A percentile compares a stretch with the other conserved stretches of the same genome.
These are phyloP conservation scores for Daphne laureola DNA, from an alignment of 441 rosid genomes.

Conservation along the genomic window DNA sequence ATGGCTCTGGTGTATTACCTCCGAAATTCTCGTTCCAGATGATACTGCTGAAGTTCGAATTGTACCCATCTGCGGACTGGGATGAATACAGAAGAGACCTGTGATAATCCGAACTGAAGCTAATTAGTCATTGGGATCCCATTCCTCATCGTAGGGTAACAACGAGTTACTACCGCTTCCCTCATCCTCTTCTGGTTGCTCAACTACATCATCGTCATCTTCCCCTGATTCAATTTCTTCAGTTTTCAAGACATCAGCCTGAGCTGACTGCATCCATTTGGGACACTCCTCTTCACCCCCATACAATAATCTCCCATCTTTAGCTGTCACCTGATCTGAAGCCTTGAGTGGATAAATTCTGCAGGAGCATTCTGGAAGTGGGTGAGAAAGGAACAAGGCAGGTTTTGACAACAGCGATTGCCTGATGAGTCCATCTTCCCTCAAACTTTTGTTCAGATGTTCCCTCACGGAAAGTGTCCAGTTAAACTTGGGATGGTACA, in stretches of 20 bases:
- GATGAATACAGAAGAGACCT: conserved; percentile 11
- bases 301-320: conserved; percentile 47
- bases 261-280: conserved; percentile 65
- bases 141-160: conserved; percentile 72
- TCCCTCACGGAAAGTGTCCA: conserved; percentile 69
- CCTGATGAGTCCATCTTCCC: conserved; percentile 64
- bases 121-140: conserved; percentile 86
- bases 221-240: conserved; percentile 51
- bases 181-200: conserved; percentile 52
- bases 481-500: conserved; percentile 67
- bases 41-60: conserved; percentile 22
- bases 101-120: conserved; percentile 5
- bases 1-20: conserved; percentile 23
- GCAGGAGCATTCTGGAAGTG: conserved; percentile 96
- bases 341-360: conserved; percentile 43
- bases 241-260: conserved; percentile 25
- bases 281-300: conserved; percentile 96
- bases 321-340: conserved; percentile 25
- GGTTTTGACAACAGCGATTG: conserved; percentile 69
- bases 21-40: conserved; percentile 23
- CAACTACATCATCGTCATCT: conserved; percentile 43
- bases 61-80: conserved; percentile 16
- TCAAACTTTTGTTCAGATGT: conserved; percentile 77
- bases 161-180: conserved; percentile 32
- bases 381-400: conserved; percentile 67